phyloP scores from a whole-genome alignment of 441 rosid genomes.

The Populus tomentosa region DNA sequence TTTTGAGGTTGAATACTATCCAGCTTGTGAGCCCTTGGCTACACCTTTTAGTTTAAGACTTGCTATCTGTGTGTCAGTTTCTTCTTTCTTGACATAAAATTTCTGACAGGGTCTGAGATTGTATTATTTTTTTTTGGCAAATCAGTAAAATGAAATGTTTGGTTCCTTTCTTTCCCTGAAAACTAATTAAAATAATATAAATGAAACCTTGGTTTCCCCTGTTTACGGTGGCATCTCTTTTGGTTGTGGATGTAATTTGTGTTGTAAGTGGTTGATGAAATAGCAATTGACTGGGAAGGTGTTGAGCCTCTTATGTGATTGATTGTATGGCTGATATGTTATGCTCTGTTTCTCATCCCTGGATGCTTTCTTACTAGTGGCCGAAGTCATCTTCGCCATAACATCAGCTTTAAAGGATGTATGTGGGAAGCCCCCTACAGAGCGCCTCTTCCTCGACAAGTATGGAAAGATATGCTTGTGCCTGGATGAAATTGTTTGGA shows the following conservation, averaged over 20 bases:
- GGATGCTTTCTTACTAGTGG: slow-evolving; percentile 42
- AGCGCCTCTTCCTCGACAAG: slow-evolving; percentile 86
- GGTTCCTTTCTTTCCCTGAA: not conserved
- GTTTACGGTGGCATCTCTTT: not conserved
- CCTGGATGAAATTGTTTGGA: slow-evolving; percentile 93
- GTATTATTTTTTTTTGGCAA: not conserved
- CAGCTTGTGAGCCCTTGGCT: not conserved
- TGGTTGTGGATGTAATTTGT: not conserved
- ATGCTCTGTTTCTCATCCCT: not conserved
- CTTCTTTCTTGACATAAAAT: not conserved
- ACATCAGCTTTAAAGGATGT: slow-evolving; percentile 83
- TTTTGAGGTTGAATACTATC: not conserved
- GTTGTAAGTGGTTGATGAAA: not conserved
- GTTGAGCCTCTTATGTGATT: not conserved
- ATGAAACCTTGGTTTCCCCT: not conserved
- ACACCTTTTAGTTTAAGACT: not conserved
- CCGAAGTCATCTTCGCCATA: slow-evolving; percentile 81
- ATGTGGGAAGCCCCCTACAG: slow-evolving; percentile 91
- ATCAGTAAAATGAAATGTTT: not conserved
- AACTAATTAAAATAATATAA: not conserved
- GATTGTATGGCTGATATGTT: not conserved
- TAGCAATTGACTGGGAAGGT: not conserved
- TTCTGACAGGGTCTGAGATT: not conserved
- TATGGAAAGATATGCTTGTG: slow-evolving; percentile 89
- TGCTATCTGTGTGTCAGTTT: not conserved